phyloP scores from a whole-genome alignment of 257 asterid genomes.

The Capsicum rhomboideum region DNA sequence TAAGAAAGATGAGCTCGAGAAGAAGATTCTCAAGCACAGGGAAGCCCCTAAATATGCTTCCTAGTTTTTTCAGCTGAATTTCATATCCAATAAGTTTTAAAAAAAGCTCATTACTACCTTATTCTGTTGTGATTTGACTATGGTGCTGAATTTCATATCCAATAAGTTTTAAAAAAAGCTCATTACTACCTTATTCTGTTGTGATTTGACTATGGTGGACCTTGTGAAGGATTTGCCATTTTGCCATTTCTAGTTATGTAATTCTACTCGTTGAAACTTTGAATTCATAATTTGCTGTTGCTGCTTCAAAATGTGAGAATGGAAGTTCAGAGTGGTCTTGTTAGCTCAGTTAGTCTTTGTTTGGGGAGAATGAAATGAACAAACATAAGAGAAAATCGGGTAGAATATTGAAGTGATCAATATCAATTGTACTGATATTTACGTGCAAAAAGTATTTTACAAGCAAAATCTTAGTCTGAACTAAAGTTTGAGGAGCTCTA shows the following conservation, averaged over 20 bases:
- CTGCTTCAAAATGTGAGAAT: background rate
- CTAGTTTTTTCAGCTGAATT: constrained; percentile 6
- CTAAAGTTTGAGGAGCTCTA: background rate
- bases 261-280: background rate
- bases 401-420: background rate
- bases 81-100: background rate
- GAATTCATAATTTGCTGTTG: background rate
- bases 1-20: constrained; percentile 66
- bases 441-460: no score
- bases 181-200: background rate
- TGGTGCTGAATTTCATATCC: background rate
- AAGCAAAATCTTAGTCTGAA: no score
- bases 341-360: background rate
- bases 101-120: background rate
- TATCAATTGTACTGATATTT: background rate
- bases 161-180: background rate
- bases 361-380: background rate
- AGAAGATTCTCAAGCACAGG: constrained; percentile 56
- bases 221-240: background rate
- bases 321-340: background rate
- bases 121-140: background rate
- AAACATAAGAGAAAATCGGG: background rate
- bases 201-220: background rate
- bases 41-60: constrained; percentile 94
- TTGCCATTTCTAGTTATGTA: background rate